Base-by-base conservation (phyloP, 306 rosid genomes). In the Sicyos baderoa region DNA sequence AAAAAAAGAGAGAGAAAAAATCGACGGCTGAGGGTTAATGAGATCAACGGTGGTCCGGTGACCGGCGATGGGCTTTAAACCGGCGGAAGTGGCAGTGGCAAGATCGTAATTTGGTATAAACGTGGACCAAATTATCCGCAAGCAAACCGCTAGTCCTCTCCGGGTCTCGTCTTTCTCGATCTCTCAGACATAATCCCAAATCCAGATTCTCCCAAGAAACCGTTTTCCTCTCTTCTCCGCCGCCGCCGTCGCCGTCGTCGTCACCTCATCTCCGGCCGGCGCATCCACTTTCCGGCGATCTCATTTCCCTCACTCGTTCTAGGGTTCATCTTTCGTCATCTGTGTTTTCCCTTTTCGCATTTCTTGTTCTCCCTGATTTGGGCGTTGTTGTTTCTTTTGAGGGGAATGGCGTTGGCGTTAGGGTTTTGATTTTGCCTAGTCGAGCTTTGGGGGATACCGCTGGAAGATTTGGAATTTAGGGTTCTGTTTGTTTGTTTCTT, bases 391-490 rank as follows among this genome's bases (percentile, higher is more conserved):
- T 14, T 74, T 51, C 29, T 16, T 66, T 55, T 29, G 17, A 42
- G 25, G 70, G 56, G 19, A 35, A 70, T 35, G 64, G 37, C 63
- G 51, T 70, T 56, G 52, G 35, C 37, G 27, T 49, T 67, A 70
- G 62, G 60, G 76, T 54, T 73, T 61, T 52, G 21, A 18, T n/a
- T 59, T 1, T 53, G 22, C 22, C 27, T 15, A 63, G 13, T 61
- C 37, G 40, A 21, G 54, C 47, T 37, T 27, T 55, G 51, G 35
- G 35, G 29, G 21, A 63, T 58, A 60, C 42, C 5, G 54, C 54
- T 62, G n/a, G 70, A 17, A 54, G 77, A 65, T 77, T 72, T 76
- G 50, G 13, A 40, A 70, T 50, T 72, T 76, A 49, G 81, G 79
- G 72, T 57, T 77, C 59, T n/a, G 11, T 77, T 52, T n/a, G 3